Evolutionary conservation across 2,329 filamentous ascomycete genomes (phyloP).

Genomic region (Aspergillus tubingensis): DNA sequence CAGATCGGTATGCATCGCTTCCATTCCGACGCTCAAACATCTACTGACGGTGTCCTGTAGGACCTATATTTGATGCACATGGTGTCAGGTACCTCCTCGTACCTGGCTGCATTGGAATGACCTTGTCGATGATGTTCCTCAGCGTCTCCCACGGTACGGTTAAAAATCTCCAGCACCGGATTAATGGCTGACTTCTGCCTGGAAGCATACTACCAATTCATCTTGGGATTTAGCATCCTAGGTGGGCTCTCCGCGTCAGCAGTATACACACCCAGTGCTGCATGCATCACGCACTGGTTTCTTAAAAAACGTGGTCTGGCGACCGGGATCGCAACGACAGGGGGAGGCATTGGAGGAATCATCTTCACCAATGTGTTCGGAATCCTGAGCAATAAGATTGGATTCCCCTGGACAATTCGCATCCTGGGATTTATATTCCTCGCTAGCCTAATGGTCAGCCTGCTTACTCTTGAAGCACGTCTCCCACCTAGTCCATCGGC

Average conservation of each 20-base stretch:
- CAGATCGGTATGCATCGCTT: conserved; percentile 29
- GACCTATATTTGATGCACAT: conserved; percentile 36
- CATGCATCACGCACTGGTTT: conserved; percentile 30
- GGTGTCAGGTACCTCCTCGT: conserved; percentile 31
- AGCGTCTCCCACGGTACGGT: conserved; percentile 15
- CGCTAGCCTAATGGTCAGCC: background rate
- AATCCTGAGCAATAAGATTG: conserved; percentile 14
- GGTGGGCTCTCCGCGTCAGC: conserved; percentile 12
- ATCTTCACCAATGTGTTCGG: conserved; percentile 25
- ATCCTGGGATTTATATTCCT: conserved; percentile 11
- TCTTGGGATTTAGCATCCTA: conserved; percentile 13
- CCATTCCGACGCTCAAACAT: background rate
- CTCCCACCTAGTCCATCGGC: conserved; percentile 15
- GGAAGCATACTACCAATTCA: conserved; percentile 15
- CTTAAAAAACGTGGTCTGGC: conserved; percentile 24
- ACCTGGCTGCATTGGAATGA: conserved; percentile 31
- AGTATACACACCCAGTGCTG: conserved; percentile 23
- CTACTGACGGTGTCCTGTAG: conserved; percentile 12
- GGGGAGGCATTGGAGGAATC: conserved; percentile 25
- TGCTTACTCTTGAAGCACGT: conserved; percentile 9
- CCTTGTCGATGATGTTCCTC: conserved; percentile 12
- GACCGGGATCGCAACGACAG: conserved; percentile 24
- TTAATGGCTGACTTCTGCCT: background rate
- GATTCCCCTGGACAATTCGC: conserved; percentile 18
- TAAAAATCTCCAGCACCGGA: background rate